These are phyloP conservation scores for Skeletonema grethae DNA, from an alignment of 108 stramenopile species.

Conservation along the genomic window DNA sequence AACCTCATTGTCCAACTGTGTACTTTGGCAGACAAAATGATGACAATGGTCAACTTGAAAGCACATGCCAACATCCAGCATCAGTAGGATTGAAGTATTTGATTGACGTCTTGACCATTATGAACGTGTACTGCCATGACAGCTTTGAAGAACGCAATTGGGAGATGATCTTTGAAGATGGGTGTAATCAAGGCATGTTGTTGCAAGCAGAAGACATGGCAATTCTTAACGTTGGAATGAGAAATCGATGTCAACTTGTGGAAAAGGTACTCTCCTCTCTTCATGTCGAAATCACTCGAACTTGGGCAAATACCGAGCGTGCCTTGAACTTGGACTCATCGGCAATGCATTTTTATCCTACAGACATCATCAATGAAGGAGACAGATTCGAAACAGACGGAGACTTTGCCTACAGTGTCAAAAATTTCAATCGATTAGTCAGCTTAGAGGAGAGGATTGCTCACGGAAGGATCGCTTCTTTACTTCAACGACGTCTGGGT, in stretches of 20 bases:
- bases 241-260: slow-evolving; percentile 49
- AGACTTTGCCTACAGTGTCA: slow-evolving; percentile 31
- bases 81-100: slow-evolving; percentile 32
- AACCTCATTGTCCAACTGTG: slow-evolving; percentile 36
- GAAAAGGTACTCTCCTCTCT: slow-evolving; percentile 45
- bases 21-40: neutral
- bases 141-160: slow-evolving; percentile 37
- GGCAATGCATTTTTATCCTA: slow-evolving; percentile 46
- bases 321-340: slow-evolving; percentile 26
- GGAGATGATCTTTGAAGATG: slow-evolving; percentile 28
- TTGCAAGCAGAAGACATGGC: slow-evolving; percentile 20
- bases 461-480: slow-evolving; percentile 56
- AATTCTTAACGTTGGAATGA: slow-evolving; percentile 52
- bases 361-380: slow-evolving; percentile 4
- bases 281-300: slow-evolving; percentile 55
- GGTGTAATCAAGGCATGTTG: neutral
- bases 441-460: slow-evolving; percentile 60
- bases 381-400: neutral
- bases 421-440: slow-evolving; percentile 55
- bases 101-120: slow-evolving; percentile 43
- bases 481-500: slow-evolving; percentile 41
- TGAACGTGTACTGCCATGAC: slow-evolving; percentile 54
- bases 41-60: neutral
- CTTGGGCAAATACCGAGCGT: slow-evolving; percentile 63
- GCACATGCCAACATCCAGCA: slow-evolving; percentile 44